Evolutionary conservation across 345 rosid genomes (phyloP).

Genomic region (Pugionium cornutum): DNA sequence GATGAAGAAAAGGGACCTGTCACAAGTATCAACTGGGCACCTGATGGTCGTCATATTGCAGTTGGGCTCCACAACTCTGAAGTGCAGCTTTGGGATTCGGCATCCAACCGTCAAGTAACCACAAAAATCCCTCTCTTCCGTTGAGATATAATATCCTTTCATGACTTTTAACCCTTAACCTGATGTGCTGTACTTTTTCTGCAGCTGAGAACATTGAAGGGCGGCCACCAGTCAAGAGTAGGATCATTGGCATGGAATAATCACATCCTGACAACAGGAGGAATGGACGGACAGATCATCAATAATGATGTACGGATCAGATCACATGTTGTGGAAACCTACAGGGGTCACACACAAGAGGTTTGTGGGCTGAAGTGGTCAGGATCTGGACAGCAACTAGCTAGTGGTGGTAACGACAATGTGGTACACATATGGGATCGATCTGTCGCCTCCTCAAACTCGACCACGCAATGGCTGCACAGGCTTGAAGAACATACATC

Average conservation of each 20-base stretch:
- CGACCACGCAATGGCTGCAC: slow-evolving; percentile 42
- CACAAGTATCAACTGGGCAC: slow-evolving; percentile 41
- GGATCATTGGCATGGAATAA: slow-evolving; percentile 47
- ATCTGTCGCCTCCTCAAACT: slow-evolving; percentile 45
- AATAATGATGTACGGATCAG: slow-evolving; percentile 50
- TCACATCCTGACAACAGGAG: slow-evolving; percentile 52
- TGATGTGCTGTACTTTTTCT: neutral
- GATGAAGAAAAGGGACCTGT: slow-evolving; percentile 47
- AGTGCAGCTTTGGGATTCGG: slow-evolving; percentile 38
- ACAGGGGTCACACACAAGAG: slow-evolving; percentile 52
- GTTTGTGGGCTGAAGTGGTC: slow-evolving; percentile 62
- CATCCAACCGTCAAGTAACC: slow-evolving; percentile 45
- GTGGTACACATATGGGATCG: slow-evolving; percentile 55
- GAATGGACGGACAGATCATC: slow-evolving; percentile 48
- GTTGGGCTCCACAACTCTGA: slow-evolving; percentile 41
- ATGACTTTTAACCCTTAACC: neutral
- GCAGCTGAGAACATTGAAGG: slow-evolving; percentile 47
- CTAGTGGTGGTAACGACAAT: slow-evolving; percentile 50
- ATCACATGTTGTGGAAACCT: slow-evolving; percentile 46
- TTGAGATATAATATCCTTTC: slow-evolving; percentile 1
- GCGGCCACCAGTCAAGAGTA: slow-evolving; percentile 48
- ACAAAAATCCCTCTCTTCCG: neutral
- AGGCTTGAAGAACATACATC: slow-evolving; percentile 50
- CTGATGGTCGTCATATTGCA: slow-evolving; percentile 42
- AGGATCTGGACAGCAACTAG: slow-evolving; percentile 53